These are phyloP conservation scores for Neonectria magnoliae DNA, from an alignment of 2,329 filamentous ascomycete genomes.

Conservation along the genomic window DNA sequence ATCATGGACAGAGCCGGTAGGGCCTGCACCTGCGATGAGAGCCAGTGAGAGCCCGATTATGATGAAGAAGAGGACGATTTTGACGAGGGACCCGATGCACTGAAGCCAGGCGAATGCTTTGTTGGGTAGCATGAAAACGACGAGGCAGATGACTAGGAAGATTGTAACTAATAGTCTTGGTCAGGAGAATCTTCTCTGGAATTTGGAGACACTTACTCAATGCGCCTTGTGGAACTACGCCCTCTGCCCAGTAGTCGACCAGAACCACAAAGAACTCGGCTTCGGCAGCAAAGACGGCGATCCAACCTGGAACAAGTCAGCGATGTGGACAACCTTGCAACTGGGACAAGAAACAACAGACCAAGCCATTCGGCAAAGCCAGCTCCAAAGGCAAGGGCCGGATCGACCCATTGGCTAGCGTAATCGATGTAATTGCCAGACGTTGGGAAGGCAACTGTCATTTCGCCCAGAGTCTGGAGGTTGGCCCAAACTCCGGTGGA, in stretches of 20 bases:
- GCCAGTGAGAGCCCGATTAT: slow-evolving; percentile 28
- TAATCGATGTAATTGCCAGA: slow-evolving; percentile 37
- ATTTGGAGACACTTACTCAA: neutral
- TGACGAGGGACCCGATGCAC: slow-evolving; percentile 31
- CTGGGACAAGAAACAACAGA: neutral
- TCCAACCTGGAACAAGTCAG: slow-evolving; percentile 27
- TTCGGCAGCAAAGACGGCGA: slow-evolving; percentile 29
- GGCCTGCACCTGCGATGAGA: slow-evolving; percentile 24
- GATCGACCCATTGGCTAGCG: slow-evolving; percentile 33
- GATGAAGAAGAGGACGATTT: slow-evolving; percentile 31
- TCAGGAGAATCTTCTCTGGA: neutral
- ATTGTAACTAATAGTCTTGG: slow-evolving; percentile 14
- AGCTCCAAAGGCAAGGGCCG: slow-evolving; percentile 33
- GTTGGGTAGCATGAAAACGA: slow-evolving; percentile 31
- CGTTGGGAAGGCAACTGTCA: slow-evolving; percentile 32
- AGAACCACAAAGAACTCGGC: slow-evolving; percentile 29
- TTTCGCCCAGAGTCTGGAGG: slow-evolving; percentile 31
- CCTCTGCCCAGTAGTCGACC: slow-evolving; percentile 24
- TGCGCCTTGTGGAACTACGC: slow-evolving; percentile 23
- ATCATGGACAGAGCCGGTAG: slow-evolving; percentile 12
- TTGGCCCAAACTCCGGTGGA: slow-evolving; percentile 31
- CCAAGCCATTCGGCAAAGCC: slow-evolving; percentile 38
- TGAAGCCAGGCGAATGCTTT: slow-evolving; percentile 31
- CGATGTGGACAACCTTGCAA: neutral
- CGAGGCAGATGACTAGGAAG: slow-evolving; percentile 24